Conservation (phyloP, 129 eudicot species). For the Ambrosia trifida region DNA sequence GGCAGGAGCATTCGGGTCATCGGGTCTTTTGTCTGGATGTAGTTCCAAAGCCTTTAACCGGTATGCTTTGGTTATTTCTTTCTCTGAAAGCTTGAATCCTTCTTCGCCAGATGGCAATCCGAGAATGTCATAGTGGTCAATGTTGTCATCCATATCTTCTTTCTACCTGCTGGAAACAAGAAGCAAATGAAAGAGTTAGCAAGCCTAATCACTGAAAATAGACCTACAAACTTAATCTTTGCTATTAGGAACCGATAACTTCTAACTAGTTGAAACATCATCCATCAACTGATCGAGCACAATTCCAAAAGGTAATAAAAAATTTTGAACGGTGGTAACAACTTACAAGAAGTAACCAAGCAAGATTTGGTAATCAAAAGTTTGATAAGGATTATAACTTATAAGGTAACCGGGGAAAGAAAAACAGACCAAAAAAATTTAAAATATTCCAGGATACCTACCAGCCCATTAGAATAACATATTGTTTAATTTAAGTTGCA, state of each 20-base stretch:
- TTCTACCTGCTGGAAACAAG: conserved; percentile 25
- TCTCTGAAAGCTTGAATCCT: conserved; percentile 66
- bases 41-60: conserved; percentile 56
- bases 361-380: too few relatives aligned
- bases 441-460: too few relatives aligned
- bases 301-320: too few relatives aligned
- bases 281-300: too few relatives aligned
- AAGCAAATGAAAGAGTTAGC: conserved; percentile 6
- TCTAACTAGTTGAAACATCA: neutral
- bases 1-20: conserved; percentile 71
- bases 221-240: neutral
- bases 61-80: conserved; percentile 77
- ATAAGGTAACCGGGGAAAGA: too few relatives aligned
- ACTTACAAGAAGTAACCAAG: too few relatives aligned
- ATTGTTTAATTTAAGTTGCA: too few relatives aligned
- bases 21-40: conserved; percentile 77
- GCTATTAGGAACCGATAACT: neutral
- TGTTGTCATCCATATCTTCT: conserved; percentile 56
- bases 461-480: too few relatives aligned
- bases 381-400: too few relatives aligned
- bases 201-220: neutral
- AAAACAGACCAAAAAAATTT: too few relatives aligned
- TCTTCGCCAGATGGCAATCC: conserved; percentile 85
- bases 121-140: conserved; percentile 60
- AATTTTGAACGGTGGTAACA: too few relatives aligned